Evolutionary conservation across 2,329 filamentous ascomycete species (phyloP).

Genomic region (Hypoxylon rubiginosum): DNA sequence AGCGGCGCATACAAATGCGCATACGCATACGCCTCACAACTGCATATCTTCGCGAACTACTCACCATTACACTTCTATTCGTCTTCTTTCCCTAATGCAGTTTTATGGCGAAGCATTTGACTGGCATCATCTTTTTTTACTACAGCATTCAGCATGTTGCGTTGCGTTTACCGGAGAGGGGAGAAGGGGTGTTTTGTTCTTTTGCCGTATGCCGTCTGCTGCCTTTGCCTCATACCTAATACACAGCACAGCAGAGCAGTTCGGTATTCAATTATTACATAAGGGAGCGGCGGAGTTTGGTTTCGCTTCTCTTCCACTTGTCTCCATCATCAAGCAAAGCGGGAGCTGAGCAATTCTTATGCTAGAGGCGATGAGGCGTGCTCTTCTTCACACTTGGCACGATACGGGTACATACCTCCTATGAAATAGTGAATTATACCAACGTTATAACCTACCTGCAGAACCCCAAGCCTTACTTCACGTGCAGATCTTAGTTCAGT

Average conservation of each 20-base stretch:
- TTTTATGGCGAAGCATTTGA: slow-evolving; percentile 36
- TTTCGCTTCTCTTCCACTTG: slow-evolving; percentile 35
- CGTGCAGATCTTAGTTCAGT: neutral
- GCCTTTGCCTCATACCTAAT: slow-evolving; percentile 32
- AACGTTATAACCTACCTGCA: slow-evolving; percentile 9
- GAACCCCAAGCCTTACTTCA: neutral
- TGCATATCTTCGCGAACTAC: neutral
- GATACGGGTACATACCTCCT: slow-evolving; percentile 31
- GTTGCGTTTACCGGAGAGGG: slow-evolving; percentile 20
- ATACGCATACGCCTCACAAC: neutral
- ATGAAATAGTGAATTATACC: slow-evolving; percentile 34
- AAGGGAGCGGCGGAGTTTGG: slow-evolving; percentile 15
- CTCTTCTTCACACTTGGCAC: slow-evolving; percentile 9
- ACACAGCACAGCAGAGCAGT: slow-evolving; percentile 7
- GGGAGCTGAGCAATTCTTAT: slow-evolving; percentile 32
- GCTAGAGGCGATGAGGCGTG: slow-evolving; percentile 28
- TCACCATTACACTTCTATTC: slow-evolving; percentile 29
- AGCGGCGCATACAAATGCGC: neutral
- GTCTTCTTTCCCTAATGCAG: slow-evolving; percentile 34
- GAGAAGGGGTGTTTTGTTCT: slow-evolving; percentile 22
- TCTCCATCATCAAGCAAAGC: slow-evolving; percentile 27
- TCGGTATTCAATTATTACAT: slow-evolving; percentile 15
- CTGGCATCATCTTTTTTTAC: slow-evolving; percentile 35
- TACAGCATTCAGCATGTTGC: slow-evolving; percentile 41
- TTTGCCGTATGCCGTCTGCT: neutral